Evolutionary conservation across 2,329 filamentous ascomycete species (phyloP), one percentile per base, ranked within the genome.

Genomic region (Phyllachora maydis): DNA sequence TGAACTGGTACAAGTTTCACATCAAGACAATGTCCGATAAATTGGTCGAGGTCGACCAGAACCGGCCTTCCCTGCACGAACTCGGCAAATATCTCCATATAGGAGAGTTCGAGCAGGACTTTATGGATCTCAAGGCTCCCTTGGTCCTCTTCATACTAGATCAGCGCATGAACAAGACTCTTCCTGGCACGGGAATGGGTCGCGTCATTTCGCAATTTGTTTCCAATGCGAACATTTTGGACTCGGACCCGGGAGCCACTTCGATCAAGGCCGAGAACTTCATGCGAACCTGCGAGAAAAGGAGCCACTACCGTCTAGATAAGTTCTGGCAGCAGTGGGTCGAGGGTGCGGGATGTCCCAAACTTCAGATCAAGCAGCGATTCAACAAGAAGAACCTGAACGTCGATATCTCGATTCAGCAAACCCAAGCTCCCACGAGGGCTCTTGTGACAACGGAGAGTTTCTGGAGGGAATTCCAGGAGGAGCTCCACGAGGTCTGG

Each of bases 371-470:
- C 23, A 76, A 70, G 18, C 83, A 92, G 34, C 66, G 73, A 11
- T 98, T 98, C 51, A 98, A 98, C 43, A 95, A 95, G 54, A 98
- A 98, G 53, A 77, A 90, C 36, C 59, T 95, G 4, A 83, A 85
- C 14, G 81, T 98, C 2, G 83, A 95, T 45, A 76, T 98, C 57
- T 74, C 69, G 7, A 78, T 98, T 32, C 65, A 64, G 23, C 90
- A 98, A 45, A 65, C 66, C 1, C 79, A 75, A 40, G 51, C 49
- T 5, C 21, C 26, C 7, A 25, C 27, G 5, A 27, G 23, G 26
- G 15, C 20, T 26, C 4, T 35, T 6, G 54, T 62, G 15, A 35
- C 30, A 11, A 75, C 75, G 30, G 56, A 68, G 8, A 70, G 75
- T 3, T 95, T 98, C 38, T 63, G 90, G 49, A 65, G 79, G 25